Evolutionary conservation across 345 rosid genomes (phyloP), one percentile per base, ranked within the genome.

Genomic region (Cardiospermum halicacabum): DNA sequence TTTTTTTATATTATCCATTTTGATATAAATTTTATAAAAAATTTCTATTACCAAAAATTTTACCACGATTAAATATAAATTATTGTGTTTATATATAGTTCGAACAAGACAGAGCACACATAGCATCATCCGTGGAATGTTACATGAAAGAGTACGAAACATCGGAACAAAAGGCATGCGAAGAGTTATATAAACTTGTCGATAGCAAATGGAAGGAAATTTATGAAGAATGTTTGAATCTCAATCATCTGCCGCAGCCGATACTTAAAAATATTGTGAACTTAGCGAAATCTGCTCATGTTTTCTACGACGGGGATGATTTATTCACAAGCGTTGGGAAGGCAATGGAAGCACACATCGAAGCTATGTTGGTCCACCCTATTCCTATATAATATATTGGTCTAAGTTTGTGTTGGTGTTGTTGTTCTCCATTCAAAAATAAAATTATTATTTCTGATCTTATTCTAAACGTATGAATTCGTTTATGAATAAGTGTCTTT

Each of bases 261-360:
- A 6, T 56, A 11, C 26, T 32, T 18, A 56, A 3, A 43, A 22
- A 26, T 32, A 40, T 36, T 10, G 4, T 32, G 26, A 56, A 56
- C 34, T 43, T 56, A 18, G 60, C 26, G 4, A 32, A 25, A 34
- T 13, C 11, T 5, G 10, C 21, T 2, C 42, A 56, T 32, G 25
- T 56, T 56, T 56, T n/a, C 60, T 31, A 56, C 25, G 43, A 56
- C 11, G 27, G 11, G 7, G 60, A 56, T 56, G 60, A 40, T 8
- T 24, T 31, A 40, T 34, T 5, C 10, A 34, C 39, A 34, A 7
- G 39, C 10, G 39, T 34, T 2, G 39, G 3, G 5, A 34, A 56
- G 15, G 15, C 9, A 18, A 32, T 56, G 60, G 19, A 18, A 34
- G 16, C 19, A 11, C 18, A 56, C 34, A 15, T 56, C 5, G 43